These are phyloP conservation scores for Herpetomonas muscarum DNA, from an alignment of 208 protist genomes.

Conservation along the genomic window DNA sequence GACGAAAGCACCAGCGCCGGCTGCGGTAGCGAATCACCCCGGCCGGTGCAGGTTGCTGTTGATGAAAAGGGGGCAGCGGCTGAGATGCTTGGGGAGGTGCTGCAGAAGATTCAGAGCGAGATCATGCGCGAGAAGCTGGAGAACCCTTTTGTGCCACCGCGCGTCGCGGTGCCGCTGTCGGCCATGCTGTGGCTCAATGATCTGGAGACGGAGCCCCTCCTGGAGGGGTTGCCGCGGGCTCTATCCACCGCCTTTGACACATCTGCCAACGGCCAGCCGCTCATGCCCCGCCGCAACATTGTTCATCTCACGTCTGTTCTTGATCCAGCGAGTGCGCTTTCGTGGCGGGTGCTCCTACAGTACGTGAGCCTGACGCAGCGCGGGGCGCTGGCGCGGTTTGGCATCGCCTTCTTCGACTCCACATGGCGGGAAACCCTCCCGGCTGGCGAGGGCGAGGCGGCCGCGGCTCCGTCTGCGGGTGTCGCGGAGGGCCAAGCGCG, in stretches of 20 bases:
- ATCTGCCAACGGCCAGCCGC: constrained; percentile 8
- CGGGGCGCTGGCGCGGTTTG: constrained; percentile 40
- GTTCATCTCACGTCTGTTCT: constrained; percentile 56
- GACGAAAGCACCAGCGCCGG: constrained; percentile 4
- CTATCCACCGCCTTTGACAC: constrained; percentile 7
- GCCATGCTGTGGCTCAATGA: constrained; percentile 30
- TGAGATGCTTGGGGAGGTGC: background rate
- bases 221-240: constrained; percentile 10
- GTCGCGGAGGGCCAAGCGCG: too few relatives aligned
- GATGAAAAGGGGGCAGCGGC: background rate
- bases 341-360: constrained; percentile 10
- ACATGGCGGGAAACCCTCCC: constrained; percentile 7
- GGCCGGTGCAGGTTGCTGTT: background rate
- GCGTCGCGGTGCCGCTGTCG: constrained; percentile 12
- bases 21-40: background rate
- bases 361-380: constrained; percentile 13
- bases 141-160: background rate
- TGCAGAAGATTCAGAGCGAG: constrained; percentile 12
- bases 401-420: constrained; percentile 39
- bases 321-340: constrained; percentile 30
- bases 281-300: constrained; percentile 70
- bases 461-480: background rate
- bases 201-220: constrained; percentile 22
- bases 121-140: constrained; percentile 2
- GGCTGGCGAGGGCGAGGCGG: background rate